Base-by-base conservation (phyloP, 192 early-diverging fungal genomes). In the Coemansia sp. region DNA sequence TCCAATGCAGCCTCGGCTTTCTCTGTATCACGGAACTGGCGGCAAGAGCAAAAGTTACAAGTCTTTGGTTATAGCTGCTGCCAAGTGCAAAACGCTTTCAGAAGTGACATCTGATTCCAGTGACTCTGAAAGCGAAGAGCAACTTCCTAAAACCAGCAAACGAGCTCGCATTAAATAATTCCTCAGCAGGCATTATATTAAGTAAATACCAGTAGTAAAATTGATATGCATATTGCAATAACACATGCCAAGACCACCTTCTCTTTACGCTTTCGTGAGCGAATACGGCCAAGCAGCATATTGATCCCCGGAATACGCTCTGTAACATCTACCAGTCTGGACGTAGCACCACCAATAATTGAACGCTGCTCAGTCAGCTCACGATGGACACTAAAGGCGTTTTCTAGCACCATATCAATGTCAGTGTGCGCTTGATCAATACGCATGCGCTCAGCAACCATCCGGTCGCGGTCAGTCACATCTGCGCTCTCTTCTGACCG, bases 401-500 rank as follows among this genome's bases (percentile, higher is more conserved):
- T 69, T 10, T 79, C 76, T 57, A 79, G 41, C 15, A 71, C 65
- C 65, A 72, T 72, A 21, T 79, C 76, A 38, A 79, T 79, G n/a
- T 71, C 64, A 5, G 63, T 59, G 39, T 79, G 76, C 14, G 76
- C 61, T 50, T 72, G 68, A 18, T 79, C 76, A 16, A 79, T 72
- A 6, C 62, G 47, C 37, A 37, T 52, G 0, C 76, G 64, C 55
- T 79, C 76, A 19, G 39, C 58, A 13, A 72, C 60, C 20, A 79
- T 61, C 50, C 65, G 53, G 37, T 72, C 65, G 43, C 65, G 60
- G 39, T 68, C 76, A 0, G 50, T 38, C 37, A 57, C 55, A 44
- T 63, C 52, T 14, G 42, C 65, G 9, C 48, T 30, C 12, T 28
- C 36, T 6, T 43, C 49, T 5, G 36, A 40, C 8, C 21, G 23